Evolutionary conservation across 164 flowering plant species (phyloP).

Genomic region (Malania oleifera): DNA sequence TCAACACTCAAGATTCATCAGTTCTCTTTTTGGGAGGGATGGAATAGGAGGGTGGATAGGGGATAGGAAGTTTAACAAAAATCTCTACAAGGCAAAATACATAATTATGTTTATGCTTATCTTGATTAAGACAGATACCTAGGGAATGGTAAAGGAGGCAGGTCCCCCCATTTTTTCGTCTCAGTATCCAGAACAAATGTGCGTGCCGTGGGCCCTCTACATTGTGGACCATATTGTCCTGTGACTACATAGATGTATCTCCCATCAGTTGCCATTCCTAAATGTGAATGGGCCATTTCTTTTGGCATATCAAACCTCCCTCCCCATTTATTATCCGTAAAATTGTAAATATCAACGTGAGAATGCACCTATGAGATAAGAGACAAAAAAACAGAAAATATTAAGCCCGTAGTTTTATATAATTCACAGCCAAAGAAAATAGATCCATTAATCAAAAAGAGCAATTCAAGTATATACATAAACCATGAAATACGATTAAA

Average conservation of each 20-base stretch:
- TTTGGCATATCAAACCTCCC: conserved; percentile 81
- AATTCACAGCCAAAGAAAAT: too few relatives aligned
- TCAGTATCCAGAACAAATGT: conserved; percentile 69
- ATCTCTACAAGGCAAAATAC: too few relatives aligned
- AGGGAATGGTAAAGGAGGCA: conserved; percentile 82
- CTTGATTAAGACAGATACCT: too few relatives aligned
- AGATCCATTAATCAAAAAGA: too few relatives aligned
- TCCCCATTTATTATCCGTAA: conserved; percentile 76
- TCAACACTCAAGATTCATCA: too few relatives aligned
- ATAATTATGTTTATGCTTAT: too few relatives aligned
- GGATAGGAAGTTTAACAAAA: too few relatives aligned
- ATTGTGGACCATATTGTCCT: conserved; percentile 96
- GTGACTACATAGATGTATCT: conserved; percentile 78
- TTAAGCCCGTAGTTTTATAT: conserved; percentile 2
- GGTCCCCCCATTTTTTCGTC: conserved; percentile 60
- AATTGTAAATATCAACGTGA: conserved; percentile 84
- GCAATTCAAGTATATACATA: too few relatives aligned
- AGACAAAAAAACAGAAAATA: not conserved
- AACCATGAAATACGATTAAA: too few relatives aligned
- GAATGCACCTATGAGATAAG: conserved; percentile 66
- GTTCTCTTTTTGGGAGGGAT: too few relatives aligned
- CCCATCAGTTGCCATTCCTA: conserved; percentile 88
- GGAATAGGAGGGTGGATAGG: too few relatives aligned
- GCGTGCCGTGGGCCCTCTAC: conserved; percentile 72
- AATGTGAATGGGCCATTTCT: conserved; percentile 95